Percentiles rank a stretch among this genome's conserved stretches.
These are phyloP conservation scores for Coemansia javaensis DNA, from an alignment of 192 early-diverging fungal genomes.

Conservation along the genomic window DNA sequence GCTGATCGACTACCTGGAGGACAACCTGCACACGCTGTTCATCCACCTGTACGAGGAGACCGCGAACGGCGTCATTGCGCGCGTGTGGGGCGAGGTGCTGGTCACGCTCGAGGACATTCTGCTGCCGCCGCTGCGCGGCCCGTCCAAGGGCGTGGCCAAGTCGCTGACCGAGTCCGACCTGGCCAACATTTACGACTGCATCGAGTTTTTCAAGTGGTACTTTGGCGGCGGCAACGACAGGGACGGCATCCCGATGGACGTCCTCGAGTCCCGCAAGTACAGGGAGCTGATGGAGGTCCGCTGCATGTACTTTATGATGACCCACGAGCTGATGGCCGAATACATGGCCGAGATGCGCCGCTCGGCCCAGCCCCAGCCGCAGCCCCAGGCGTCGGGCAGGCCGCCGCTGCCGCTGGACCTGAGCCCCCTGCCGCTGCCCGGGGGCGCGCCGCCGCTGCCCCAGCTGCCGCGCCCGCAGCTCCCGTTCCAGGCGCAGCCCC, in stretches of 20 bases:
- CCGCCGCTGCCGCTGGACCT: no score
- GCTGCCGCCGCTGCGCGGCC: constrained; percentile 64
- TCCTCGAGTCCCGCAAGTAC: constrained; percentile 63
- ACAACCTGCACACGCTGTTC: constrained; percentile 62
- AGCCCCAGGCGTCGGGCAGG: no score
- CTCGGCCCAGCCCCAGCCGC: no score
- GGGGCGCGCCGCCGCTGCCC: no score
- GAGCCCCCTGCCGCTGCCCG: no score
- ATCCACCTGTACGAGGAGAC: constrained; percentile 61
- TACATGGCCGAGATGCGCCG: constrained; percentile 51
- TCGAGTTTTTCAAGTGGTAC: constrained; percentile 68
- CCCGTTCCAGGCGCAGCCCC: no score
- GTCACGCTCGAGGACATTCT: constrained; percentile 63
- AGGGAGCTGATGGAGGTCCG: constrained; percentile 59
- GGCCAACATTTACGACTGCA: constrained; percentile 63
- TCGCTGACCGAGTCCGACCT: constrained; percentile 62
- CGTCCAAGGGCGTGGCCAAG: constrained; percentile 54
- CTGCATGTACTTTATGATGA: constrained; percentile 63
- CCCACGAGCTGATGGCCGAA: constrained; percentile 58
- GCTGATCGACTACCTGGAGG: constrained; percentile 72
- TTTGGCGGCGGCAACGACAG: constrained; percentile 68
- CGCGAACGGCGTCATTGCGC: constrained; percentile 60
- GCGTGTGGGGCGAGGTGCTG: constrained; percentile 71
- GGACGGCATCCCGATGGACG: constrained; percentile 59
- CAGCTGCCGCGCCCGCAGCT: no score